phyloP scores from a whole-genome alignment of 495 filamentous ascomycete genomes.

The Aspergillus egyptiacus region DNA sequence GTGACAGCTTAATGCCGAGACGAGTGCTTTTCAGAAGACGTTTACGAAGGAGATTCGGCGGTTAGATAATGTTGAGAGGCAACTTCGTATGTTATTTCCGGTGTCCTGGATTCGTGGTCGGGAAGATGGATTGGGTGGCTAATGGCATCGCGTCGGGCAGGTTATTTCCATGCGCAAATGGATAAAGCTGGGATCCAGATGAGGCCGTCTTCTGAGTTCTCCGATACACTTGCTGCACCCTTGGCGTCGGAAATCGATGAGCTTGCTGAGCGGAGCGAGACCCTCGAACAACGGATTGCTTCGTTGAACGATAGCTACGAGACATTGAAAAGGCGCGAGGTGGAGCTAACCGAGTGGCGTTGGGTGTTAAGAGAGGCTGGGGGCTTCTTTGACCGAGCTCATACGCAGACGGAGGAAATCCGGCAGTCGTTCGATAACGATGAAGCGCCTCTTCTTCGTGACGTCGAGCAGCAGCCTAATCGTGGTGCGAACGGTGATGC shows the following conservation, averaged over 20 bases:
- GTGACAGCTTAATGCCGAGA: constrained; percentile 78
- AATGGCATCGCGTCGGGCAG: constrained; percentile 27
- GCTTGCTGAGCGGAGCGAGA: constrained; percentile 83
- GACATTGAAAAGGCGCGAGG: constrained; percentile 92
- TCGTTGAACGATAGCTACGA: constrained; percentile 97
- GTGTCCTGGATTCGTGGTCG: neutral
- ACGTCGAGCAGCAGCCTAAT: constrained; percentile 70
- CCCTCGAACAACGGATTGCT: constrained; percentile 82
- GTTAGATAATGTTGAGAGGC: constrained; percentile 95
- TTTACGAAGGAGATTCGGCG: constrained; percentile 97
- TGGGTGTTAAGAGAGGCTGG: constrained; percentile 95
- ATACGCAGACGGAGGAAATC: constrained; percentile 95
- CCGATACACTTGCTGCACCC: constrained; percentile 76
- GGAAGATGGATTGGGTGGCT: neutral
- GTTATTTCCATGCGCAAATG: constrained; percentile 92
- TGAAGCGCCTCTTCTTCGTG: constrained; percentile 71
- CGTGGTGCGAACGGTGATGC: constrained; percentile 61
- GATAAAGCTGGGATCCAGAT: constrained; percentile 82
- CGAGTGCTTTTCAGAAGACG: constrained; percentile 89
- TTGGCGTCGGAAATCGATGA: constrained; percentile 92
- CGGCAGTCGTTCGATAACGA: constrained; percentile 84
- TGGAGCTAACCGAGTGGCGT: constrained; percentile 95
- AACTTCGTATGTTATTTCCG: constrained; percentile 65
- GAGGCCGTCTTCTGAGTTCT: constrained; percentile 77
- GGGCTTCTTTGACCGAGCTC: constrained; percentile 93